A percentile compares a stretch with the other conserved stretches of the same genome.
Evolutionary conservation across 225 moss, liverwort and hornwort genomes (phyloP).

Genomic region (Marchantia polymorpha): DNA sequence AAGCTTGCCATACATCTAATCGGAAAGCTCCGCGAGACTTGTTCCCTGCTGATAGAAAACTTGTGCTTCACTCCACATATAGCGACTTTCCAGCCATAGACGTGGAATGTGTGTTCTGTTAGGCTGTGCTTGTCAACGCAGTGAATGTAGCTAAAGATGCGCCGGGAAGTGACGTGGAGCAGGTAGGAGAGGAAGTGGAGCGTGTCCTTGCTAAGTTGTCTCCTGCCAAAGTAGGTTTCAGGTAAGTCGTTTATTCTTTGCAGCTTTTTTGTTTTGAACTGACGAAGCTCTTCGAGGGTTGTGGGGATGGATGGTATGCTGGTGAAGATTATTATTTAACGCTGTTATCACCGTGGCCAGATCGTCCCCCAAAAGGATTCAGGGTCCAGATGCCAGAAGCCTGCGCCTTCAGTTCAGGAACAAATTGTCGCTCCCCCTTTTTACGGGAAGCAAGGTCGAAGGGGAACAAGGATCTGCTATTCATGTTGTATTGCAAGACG

Average conservation of each 20-base stretch:
- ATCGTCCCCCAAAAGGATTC: conserved; percentile 35
- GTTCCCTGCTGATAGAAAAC: too few species aligned
- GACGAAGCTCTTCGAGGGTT: background rate
- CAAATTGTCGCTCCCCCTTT: conserved; percentile 41
- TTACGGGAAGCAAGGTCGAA: conserved; percentile 47
- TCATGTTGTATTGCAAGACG: conserved; percentile 44
- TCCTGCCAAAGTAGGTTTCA: conserved; percentile 59
- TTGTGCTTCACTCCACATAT: too few species aligned
- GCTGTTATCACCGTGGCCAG: background rate
- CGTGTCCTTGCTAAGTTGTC: conserved; percentile 60
- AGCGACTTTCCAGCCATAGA: too few species aligned
- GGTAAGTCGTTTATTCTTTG: conserved; percentile 10
- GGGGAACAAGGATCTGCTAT: conserved; percentile 46
- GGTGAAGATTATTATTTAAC: too few species aligned
- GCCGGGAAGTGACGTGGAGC: background rate
- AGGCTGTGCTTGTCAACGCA: too few species aligned
- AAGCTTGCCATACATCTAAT: too few species aligned
- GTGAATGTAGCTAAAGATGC: too few species aligned
- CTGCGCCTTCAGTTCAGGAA: conserved; percentile 45
- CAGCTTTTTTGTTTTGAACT: background rate
- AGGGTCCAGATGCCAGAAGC: conserved; percentile 26
- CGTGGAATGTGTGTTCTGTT: too few species aligned
- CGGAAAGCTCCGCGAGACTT: too few species aligned
- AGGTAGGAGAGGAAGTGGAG: conserved; percentile 81
- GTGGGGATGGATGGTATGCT: background rate